phyloP scores from a whole-genome alignment of 2,329 filamentous ascomycete genomes.

The Colletotrichum trifolii region DNA sequence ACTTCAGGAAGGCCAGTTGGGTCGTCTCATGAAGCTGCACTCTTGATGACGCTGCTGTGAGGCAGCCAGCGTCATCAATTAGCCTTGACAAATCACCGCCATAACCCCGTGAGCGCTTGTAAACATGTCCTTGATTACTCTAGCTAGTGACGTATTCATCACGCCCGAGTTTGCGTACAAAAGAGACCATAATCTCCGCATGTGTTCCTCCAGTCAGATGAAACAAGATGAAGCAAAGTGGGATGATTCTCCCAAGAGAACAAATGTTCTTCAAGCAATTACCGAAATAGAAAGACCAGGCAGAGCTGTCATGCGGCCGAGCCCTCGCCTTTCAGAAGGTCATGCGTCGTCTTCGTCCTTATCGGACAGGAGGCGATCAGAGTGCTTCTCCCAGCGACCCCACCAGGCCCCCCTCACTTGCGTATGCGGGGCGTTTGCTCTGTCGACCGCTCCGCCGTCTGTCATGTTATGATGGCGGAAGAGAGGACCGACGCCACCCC shows the following conservation, averaged over 20 bases:
- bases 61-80: no score
- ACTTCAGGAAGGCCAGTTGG: no score
- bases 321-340: not conserved
- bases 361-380: not conserved
- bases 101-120: not conserved
- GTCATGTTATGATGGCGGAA: slow-evolving; percentile 49
- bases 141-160: slow-evolving; percentile 8
- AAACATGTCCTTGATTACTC: slow-evolving; percentile 4
- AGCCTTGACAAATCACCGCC: no score
- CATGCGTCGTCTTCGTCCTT: not conserved
- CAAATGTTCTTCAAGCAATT: slow-evolving; percentile 1
- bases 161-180: slow-evolving; percentile 8
- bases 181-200: not conserved
- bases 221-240: slow-evolving; percentile 8
- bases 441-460: slow-evolving; percentile 30
- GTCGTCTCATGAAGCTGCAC: no score
- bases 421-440: not conserved
- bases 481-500: slow-evolving; percentile 49
- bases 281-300: not conserved
- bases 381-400: slow-evolving; percentile 23
- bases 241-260: not conserved
- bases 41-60: not conserved
- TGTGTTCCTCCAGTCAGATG: not conserved
- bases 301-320: not conserved
- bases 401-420: slow-evolving; percentile 7